Evolutionary conservation across 2,329 filamentous ascomycete species (phyloP), one percentile per base, ranked within the genome.

Genomic region (Ascochyta pisi): DNA sequence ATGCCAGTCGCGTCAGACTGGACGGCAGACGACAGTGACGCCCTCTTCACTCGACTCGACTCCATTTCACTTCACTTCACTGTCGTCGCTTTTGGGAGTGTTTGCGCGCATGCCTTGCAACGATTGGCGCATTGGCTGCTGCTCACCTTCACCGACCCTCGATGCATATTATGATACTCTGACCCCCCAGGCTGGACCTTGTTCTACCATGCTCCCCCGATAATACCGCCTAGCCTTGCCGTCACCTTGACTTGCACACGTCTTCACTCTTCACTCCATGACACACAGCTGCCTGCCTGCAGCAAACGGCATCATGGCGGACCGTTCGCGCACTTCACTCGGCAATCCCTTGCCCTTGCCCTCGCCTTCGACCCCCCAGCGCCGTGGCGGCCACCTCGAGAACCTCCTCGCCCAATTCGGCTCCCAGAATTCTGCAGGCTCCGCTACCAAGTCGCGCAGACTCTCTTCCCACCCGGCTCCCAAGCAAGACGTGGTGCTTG

Each of bases 331-430:
- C n/a, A 45, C 63, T 10, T 58, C 50, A 4, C 52, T 59, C 37
- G 61, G 59, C 16, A 63, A 60, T 26, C 62, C 68, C 2, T 58
- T 65, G 40, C 64, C 66, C 38, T 60, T 57, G 0, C 62, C 68
- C 2, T 58, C 65, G 40, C 64, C 66, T 35, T 60, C 57, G 0
- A 73, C 71, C 1, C 67, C 68, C 13, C 67, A 62, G 56, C 66
- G 67, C 44, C 61, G 45, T 12, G 64, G 66, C 34, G 65, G 66
- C 8, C 50, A 58, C 5, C 54, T 68, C 3, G 44, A 68, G 12
- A 57, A 65, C 44, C 60, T 76, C 13, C 62, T 75, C n/a, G 61
- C 58, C 4, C 64, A 67, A 29, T 76, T 76, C 42, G 69, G 66
- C 3, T 68, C 70, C 0, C 64, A 63, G 22, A 68, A 48, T 19